These are phyloP conservation scores for Melastoma candidum DNA, from an alignment of 441 rosid species.

Conservation along the genomic window DNA sequence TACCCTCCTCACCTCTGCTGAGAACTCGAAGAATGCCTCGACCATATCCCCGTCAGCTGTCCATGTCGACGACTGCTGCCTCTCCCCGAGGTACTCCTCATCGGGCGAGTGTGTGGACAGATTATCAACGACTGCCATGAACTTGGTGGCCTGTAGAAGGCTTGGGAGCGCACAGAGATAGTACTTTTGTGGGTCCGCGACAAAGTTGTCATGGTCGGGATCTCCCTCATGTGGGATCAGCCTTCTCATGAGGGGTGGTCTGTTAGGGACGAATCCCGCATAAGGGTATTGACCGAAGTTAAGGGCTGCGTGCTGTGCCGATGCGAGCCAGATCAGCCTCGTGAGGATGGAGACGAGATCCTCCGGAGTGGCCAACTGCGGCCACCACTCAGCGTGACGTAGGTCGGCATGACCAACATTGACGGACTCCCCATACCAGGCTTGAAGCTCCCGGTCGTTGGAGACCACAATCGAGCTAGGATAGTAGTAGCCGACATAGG, in stretches of 20 bases:
- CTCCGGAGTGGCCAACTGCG: conserved; percentile 36
- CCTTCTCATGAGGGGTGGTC: conserved; percentile 80
- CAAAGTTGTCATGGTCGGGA: conserved; percentile 45
- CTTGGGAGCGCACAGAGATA: conserved; percentile 77
- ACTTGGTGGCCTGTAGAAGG: conserved; percentile 73
- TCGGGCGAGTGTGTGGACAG: conserved; percentile 91
- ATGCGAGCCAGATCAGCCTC: conserved; percentile 80
- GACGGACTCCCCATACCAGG: conserved; percentile 81
- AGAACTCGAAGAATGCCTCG: conserved; percentile 61
- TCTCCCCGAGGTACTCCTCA: conserved; percentile 87
- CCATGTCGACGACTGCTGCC: conserved; percentile 82
- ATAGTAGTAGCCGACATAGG: conserved; percentile 73
- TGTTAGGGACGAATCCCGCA: conserved; percentile 82
- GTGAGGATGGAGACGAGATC: conserved; percentile 58
- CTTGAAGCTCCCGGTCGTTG: conserved; percentile 63
- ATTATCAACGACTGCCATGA: conserved; percentile 90
- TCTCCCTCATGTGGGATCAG: conserved; percentile 69
- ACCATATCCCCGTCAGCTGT: conserved; percentile 62
- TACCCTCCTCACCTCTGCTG: conserved; percentile 53
- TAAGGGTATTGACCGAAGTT: conserved; percentile 94
- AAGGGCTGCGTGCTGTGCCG: conserved; percentile 93
- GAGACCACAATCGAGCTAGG: conserved; percentile 36
- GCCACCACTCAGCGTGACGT: conserved; percentile 80
- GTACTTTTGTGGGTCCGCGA: conserved; percentile 63
- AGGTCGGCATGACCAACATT: conserved; percentile 78